These are phyloP conservation scores for Penicillium bialowiezense DNA, from an alignment of 495 filamentous ascomycete species.

Conservation along the genomic window DNA sequence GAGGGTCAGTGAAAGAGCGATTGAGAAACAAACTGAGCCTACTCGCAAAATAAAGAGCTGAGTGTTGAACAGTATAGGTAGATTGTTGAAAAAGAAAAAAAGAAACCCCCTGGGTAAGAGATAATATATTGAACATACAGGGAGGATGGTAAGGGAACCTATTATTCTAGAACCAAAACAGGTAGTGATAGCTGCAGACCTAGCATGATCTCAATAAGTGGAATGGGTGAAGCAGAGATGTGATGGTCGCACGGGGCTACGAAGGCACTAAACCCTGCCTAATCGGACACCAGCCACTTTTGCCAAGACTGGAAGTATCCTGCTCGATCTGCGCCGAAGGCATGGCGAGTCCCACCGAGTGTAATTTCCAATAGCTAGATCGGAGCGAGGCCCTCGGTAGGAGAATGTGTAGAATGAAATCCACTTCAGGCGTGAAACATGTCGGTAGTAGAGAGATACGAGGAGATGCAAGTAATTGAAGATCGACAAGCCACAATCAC, in stretches of 20 bases:
- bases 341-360: too few species aligned
- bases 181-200: not conserved
- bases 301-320: conserved; percentile 11
- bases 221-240: not conserved
- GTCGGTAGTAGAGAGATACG: not conserved
- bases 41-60: too few species aligned
- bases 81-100: too few species aligned
- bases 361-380: too few species aligned
- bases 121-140: too few species aligned
- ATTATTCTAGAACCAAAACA: not conserved
- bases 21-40: too few species aligned
- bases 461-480: conserved; percentile 12
- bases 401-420: too few species aligned
- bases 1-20: too few species aligned
- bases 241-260: conserved; percentile 29
- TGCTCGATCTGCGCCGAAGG: conserved; percentile 1
- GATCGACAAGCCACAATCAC: conserved; percentile 25
- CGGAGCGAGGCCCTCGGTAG: too few species aligned
- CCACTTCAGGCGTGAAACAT: not conserved
- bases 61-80: too few species aligned
- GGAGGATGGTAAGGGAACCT: too few species aligned
- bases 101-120: too few species aligned
- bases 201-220: not conserved
- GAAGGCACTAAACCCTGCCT: conserved; percentile 11
- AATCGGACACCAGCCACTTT: conserved; percentile 14